Base-by-base conservation (phyloP, 2,329 filamentous ascomycete species). In the Calycina herbarum region DNA sequence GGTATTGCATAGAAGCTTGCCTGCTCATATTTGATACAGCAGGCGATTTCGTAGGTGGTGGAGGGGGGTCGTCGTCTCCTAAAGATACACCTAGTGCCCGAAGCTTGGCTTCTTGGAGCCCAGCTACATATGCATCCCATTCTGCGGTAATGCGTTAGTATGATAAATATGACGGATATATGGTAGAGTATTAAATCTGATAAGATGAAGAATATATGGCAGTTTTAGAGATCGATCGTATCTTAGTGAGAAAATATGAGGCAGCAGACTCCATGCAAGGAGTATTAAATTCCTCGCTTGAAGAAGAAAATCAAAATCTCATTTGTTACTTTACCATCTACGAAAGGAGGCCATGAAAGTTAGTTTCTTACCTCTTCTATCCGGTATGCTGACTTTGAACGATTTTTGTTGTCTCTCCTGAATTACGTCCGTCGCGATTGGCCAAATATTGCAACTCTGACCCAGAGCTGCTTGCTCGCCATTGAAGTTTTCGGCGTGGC, bases 61-160 rank as follows among this genome's bases (percentile, higher is more conserved):
- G 79, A 62, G 82, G 78, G 67, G 85, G 79, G 61, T 95, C 92
- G 5, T 93, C 89, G 59, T 90, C 88, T 42, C 88, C 91, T 67
- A 92, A 84, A 20, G 88, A 93, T 13, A 98, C 95, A 69, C 95
- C 95, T 64, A 99, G 83, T 61, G 94, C 94, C 67, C 93, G 89
- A 62, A 99, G 83, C 79, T 97, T 99, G 67, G 94, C 93, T 79
- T 99, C 95, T 71, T 92, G 88, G 42, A 98, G 81, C 70, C 90
- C 89, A 63, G 90, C 86, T 66, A 94, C 90, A 77, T 98, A 97
- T 31, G 87, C 82, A 73, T 92, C 90, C 89, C 89, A 92, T 72
- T 86, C 73, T 73, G 64, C 54, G 61, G 64, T 38, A 68, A 63
- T 64, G 63, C 62, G 35, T 61, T 40, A 59, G 63, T 54, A 31